Conservation (phyloP, 208 protist genomes). For the Trypanosoma grayi region DNA sequence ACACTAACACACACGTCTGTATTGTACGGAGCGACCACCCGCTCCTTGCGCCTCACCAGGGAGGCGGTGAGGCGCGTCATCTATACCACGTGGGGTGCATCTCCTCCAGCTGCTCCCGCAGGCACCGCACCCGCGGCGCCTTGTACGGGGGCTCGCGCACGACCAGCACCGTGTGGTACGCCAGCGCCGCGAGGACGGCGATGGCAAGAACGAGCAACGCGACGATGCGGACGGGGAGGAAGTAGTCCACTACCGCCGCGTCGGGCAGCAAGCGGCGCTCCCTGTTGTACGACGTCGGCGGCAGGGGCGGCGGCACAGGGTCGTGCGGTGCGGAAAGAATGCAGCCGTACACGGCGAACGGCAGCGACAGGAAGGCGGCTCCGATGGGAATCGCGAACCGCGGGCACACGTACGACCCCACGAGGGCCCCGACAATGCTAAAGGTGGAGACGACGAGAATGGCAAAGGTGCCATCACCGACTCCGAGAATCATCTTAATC, state of each 20-base stretch:
- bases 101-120: conserved; percentile 74
- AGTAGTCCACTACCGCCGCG: conserved; percentile 54
- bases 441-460: conserved; percentile 55
- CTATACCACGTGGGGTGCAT: conserved; percentile 78
- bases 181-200: conserved; percentile 39
- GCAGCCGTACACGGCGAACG: conserved; percentile 75
- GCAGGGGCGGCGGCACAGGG: not conserved
- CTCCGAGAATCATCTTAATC: conserved; percentile 52
- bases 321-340: conserved; percentile 49
- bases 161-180: conserved; percentile 35
- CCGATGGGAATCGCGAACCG: conserved; percentile 46
- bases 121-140: conserved; percentile 68
- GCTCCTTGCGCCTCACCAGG: no score
- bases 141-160: conserved; percentile 53
- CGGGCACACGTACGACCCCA: conserved; percentile 50
- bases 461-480: conserved; percentile 75
- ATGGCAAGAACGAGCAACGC: conserved; percentile 48
- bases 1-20: no score
- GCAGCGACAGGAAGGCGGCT: conserved; percentile 43
- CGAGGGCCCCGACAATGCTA: conserved; percentile 40
- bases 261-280: conserved; percentile 43
- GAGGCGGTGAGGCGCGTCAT: conserved; percentile 16
- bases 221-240: conserved; percentile 59
- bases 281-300: conserved; percentile 34
- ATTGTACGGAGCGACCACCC: no score